Percentiles rank a stretch among this genome's conserved stretches.
Conservation (phyloP, 176 grass and related monocot genomes). For the Otatea glauca region DNA sequence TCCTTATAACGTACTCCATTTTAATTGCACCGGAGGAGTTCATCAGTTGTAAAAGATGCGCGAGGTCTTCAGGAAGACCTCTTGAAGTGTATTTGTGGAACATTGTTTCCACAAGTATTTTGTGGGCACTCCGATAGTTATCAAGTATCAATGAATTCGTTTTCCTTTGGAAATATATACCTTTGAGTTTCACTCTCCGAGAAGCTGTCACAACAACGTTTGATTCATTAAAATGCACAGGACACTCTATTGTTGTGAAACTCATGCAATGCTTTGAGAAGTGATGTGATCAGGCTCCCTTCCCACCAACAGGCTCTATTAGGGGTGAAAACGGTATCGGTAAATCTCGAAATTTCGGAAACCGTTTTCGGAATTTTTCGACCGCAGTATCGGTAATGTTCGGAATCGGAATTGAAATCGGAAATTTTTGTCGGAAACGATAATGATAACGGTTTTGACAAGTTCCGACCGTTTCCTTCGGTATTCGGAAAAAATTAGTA, state of each 20-base stretch:
- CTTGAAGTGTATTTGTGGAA: background rate
- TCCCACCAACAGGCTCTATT: background rate
- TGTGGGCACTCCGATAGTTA: background rate
- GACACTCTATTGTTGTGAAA: background rate
- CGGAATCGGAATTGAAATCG: too few species aligned
- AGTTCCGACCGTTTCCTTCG: too few species aligned
- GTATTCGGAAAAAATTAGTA: too few species aligned
- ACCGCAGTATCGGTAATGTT: too few species aligned
- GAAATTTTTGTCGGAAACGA: too few species aligned
- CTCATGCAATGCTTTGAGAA: background rate
- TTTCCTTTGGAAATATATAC: background rate
- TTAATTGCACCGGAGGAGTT: background rate
- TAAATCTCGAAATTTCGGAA: too few species aligned
- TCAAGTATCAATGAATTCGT: background rate
- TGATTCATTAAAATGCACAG: background rate
- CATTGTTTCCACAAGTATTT: background rate
- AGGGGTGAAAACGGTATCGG: too few species aligned
- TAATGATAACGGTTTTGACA: too few species aligned
- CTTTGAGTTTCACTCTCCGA: background rate
- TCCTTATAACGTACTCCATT: background rate
- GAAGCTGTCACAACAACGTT: background rate
- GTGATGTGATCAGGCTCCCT: too few species aligned
- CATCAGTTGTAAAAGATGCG: background rate
- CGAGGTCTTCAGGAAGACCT: background rate
- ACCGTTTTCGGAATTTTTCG: too few species aligned